Evolutionary conservation across 2,329 filamentous ascomycete species (phyloP), one percentile per base, ranked within the genome.

Genomic region (Aspergillus sp.): DNA sequence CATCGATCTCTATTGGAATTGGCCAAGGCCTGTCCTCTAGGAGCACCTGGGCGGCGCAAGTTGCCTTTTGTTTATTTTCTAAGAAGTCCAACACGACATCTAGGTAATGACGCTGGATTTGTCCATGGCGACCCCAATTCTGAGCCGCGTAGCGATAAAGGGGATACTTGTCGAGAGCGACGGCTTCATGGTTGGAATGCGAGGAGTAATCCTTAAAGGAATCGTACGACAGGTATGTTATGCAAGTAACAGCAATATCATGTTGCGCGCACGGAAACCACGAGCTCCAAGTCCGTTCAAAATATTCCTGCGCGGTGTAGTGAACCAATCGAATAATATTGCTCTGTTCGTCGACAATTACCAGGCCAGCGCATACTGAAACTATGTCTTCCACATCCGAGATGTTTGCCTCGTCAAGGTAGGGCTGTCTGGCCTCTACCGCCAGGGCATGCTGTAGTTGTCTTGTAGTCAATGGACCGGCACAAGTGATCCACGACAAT

Each of bases 401-500:
- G 1, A 80, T 33, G 23, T 75, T 74, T 0, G 75, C 69, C 53
- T 71, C 35, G 6, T 79, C 72, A 12, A 79, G 52, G 1, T 68
- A 55, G 0, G 44, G 1, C 1, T 62, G 49, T 1, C 61, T 68
- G 2, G 55, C 3, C 48, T 77, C 70, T 0, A 78, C 63, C 0
- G 74, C 77, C 9, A 82, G 68, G 0, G 78, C 78, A 58, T 81
- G 71, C 48, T 72, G 70, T 3, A 82, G 68, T 57, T 82, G 77
- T 1, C 19, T 0, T 1, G 55, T 66, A 1, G 59, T 71, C 0
- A 82, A 58, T 0, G 65, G 73, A 39, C 72, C 68, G 0, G 77
- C 70, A 37, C 56, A 77, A 0, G 67, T 69, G 11, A 82, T 73
- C 80, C 77, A 82, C 1, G 68, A 66, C 0, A 82, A 54, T 2